Evolutionary conservation across 441 rosid species (phyloP).

Genomic region (Syzygium malaccense): DNA sequence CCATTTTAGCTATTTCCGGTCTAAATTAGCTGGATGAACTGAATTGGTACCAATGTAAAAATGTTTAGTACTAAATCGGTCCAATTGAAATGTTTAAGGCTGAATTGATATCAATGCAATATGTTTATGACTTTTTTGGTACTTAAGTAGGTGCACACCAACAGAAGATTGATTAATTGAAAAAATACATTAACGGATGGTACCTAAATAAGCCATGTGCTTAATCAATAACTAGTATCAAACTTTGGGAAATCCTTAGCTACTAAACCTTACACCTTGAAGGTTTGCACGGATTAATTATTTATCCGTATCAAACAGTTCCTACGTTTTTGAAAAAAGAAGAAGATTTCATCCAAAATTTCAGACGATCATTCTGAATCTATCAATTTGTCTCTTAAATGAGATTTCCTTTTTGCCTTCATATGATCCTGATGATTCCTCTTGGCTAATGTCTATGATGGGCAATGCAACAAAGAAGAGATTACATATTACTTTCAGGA

Average conservation of each 20-base stretch:
- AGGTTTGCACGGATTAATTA: too few relatives aligned
- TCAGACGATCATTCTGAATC: too few relatives aligned
- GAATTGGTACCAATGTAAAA: too few relatives aligned
- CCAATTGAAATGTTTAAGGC: too few relatives aligned
- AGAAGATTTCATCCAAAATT: neutral
- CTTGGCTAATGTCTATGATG: neutral
- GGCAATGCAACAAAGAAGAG: neutral
- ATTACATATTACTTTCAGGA: neutral
- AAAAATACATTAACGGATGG: neutral
- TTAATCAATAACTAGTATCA: neutral
- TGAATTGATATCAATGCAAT: too few relatives aligned
- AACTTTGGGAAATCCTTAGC: neutral
- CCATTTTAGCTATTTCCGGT: too few relatives aligned
- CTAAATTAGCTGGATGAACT: too few relatives aligned
- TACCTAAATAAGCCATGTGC: neutral
- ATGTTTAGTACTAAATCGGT: too few relatives aligned
- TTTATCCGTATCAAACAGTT: neutral
- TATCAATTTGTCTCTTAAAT: neutral
- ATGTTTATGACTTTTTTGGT: too few relatives aligned
- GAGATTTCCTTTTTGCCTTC: neutral
- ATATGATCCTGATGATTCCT: neutral
- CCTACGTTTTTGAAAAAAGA: too few relatives aligned
- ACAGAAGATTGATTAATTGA: neutral
- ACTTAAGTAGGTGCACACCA: neutral
- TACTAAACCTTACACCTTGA: too few relatives aligned